Evolutionary conservation across 2,329 filamentous ascomycete genomes (phyloP), one percentile per base, ranked within the genome.

Genomic region (Cordyceps cateniannulata): DNA sequence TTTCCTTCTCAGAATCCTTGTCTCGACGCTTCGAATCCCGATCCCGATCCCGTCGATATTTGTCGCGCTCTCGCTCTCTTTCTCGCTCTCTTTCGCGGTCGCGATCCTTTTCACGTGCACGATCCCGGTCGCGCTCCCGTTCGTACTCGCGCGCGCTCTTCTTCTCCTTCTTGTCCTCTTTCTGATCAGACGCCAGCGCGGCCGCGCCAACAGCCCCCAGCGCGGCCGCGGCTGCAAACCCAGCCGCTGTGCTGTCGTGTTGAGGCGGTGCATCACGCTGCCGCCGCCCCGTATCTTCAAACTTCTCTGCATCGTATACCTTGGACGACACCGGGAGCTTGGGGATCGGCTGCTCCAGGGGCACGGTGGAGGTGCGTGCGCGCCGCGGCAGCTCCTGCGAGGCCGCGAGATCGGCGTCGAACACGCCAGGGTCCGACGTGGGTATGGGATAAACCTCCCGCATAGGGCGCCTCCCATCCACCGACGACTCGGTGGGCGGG

Each of bases 311-410:
- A 52, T 85, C 81, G 66, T 91, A 90, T 1, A 93, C 81, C 20
- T 83, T 83, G 63, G 83, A 82, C 42, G 87, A 86, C 3, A 96
- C 85, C 0, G 90, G 90, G 2, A 83, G 80, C 62, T 90, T 82
- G 2, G 93, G 93, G 66, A 92, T 88, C 2, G 93, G 93, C 67
- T 96, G 91, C 70, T 95, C 89, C n/a, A 97, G 79, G 12, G 87
- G 85, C 35, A 91, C 81, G 0, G 84, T 79, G 6, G 77, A 84
- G 5, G 86, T 83, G 47, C 83, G 79, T 18, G 73, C 70, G 20
- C 72, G 74, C 24, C 75, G 71, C 3, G 77, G 70, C 8, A 76
- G 68, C 48, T 77, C 74, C 59, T 74, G 71, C 42, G 72, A 72
- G 16, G 16, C 20, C 18, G 78, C 77, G 27, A 35, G 32, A 12